Conservation (phyloP, 352 stramenopile species). For the Globisporangium abappressorium region DNA sequence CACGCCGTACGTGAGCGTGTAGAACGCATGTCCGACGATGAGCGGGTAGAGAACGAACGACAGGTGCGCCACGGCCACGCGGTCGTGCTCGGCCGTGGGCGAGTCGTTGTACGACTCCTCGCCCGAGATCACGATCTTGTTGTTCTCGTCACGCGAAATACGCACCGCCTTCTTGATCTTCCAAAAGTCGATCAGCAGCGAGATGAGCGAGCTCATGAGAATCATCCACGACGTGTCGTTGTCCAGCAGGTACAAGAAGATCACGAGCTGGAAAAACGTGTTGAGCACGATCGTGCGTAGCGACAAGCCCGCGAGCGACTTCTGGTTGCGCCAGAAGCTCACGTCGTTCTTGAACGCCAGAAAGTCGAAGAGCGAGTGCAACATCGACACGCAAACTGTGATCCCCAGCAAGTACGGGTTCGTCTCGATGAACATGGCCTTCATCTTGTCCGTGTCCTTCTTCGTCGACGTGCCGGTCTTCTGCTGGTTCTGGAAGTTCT, state of each 20-base stretch:
- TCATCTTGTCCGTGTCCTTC: constrained; percentile 92
- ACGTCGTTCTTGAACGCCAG: constrained; percentile 99
- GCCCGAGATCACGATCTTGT: constrained; percentile 80
- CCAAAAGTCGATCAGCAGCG: constrained; percentile 88
- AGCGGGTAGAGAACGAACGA: constrained; percentile 84
- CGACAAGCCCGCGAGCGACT: constrained; percentile 94
- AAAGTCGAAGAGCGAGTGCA: constrained; percentile 99
- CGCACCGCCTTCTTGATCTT: constrained; percentile 93
- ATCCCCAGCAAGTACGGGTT: constrained; percentile 96
- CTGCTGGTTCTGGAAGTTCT: constrained; percentile 92
- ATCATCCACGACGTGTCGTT: constrained; percentile 97
- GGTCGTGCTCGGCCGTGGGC: constrained; percentile 80
- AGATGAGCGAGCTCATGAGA: constrained; percentile 80
- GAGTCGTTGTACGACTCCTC: constrained; percentile 82
- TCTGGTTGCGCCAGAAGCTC: constrained; percentile 98
- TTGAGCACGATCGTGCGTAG: constrained; percentile 94
- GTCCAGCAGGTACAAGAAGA: constrained; percentile 97
- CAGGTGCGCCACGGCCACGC: constrained; percentile 78
- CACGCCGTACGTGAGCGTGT: constrained; percentile 91
- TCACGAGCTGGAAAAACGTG: constrained; percentile 96
- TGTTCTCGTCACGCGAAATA: constrained; percentile 74
- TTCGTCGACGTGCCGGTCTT: constrained; percentile 87
- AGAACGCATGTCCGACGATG: constrained; percentile 93
- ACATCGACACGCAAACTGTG: constrained; percentile 92
- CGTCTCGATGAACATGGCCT: constrained; percentile 96